Evolutionary conservation across 495 filamentous ascomycete species (phyloP), one percentile per base, ranked within the genome.

Genomic region (Penicillium antarcticum): DNA sequence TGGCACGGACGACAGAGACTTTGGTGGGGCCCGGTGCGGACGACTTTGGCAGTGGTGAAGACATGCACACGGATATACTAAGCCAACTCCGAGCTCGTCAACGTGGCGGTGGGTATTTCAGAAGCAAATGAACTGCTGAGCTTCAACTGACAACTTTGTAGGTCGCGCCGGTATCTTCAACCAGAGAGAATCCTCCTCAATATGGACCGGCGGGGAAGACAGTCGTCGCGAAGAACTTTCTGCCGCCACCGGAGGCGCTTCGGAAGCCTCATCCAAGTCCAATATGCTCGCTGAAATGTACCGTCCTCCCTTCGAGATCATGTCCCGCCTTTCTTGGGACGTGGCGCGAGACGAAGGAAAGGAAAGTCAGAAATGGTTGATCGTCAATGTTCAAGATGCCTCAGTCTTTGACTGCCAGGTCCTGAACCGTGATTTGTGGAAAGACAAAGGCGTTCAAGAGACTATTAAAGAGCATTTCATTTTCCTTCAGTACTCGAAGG

Each of bases 391-490:
- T 5, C 94, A 98, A 71, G 92, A 98, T 65, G 78, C 86, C 31
- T 86, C 88, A 4, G 80, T 95, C 36, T 98, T 97, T 60, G 85
- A 92, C 65, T 97, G 94, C 62, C 95, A 97, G 63, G 73, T 87
- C 3, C 75, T 98, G 12, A 98, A 98, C 63, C 81, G 94, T 18
- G 94, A 98, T 62, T 80, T 97, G 40, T 98, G 94, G 94, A 97
- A 97, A 67, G 83, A 92, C 53, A 58, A 78, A 44, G 76, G 82
- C 8, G 83, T 98, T 45, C 80, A 79, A 60, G 84, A 88, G 12
- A 87, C 95, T 1, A 76, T 98, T 34, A 82, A 80, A 66, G 91
- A 96, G 62, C 90, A 96, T 65, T 98, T 97, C 61, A 79, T 98
- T 47, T 97, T 98, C 68, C 75, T 97, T 61, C 94, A 98, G 63